Evolutionary conservation across 768 basidiomycete genomes (phyloP).

Genomic region (Lactarius evosmus): DNA sequence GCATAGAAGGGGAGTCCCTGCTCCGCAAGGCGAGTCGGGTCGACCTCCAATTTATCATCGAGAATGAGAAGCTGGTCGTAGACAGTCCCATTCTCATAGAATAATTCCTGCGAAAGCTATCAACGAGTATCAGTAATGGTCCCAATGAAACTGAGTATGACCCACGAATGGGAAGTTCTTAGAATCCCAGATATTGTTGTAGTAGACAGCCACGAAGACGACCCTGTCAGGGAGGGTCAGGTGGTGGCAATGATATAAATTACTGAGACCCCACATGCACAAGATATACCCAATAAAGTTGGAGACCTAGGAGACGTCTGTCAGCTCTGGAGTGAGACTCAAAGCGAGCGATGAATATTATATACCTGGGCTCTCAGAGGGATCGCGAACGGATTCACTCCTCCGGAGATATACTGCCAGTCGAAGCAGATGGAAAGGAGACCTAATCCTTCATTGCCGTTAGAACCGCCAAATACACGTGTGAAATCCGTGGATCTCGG

Average conservation of each 20-base stretch:
- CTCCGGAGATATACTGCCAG: constrained; percentile 33
- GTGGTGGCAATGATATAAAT: not conserved
- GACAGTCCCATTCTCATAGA: constrained; percentile 30
- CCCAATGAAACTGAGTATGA: not conserved
- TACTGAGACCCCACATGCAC: constrained; percentile 44
- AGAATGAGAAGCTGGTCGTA: constrained; percentile 34
- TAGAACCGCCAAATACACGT: constrained; percentile 29
- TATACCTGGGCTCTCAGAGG: constrained; percentile 48
- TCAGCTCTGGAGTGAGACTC: not conserved
- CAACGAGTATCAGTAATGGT: not conserved
- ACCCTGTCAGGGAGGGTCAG: constrained; percentile 23
- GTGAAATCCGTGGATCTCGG: constrained; percentile 30
- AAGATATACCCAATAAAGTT: constrained; percentile 49
- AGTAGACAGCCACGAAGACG: constrained; percentile 33
- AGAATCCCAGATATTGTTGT: constrained; percentile 31
- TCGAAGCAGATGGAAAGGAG: constrained; percentile 32
- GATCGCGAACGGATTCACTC: constrained; percentile 48
- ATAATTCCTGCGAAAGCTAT: constrained; percentile 30
- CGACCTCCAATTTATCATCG: constrained; percentile 43
- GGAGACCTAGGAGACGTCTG: constrained; percentile 37
- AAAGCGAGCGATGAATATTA: not conserved
- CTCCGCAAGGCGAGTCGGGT: constrained; percentile 39
- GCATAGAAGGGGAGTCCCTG: constrained; percentile 49
- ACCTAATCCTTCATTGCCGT: constrained; percentile 32
- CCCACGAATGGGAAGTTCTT: constrained; percentile 27